These are phyloP conservation scores for Rhizophora mangle DNA, from an alignment of 345 rosid genomes.

Conservation along the genomic window DNA sequence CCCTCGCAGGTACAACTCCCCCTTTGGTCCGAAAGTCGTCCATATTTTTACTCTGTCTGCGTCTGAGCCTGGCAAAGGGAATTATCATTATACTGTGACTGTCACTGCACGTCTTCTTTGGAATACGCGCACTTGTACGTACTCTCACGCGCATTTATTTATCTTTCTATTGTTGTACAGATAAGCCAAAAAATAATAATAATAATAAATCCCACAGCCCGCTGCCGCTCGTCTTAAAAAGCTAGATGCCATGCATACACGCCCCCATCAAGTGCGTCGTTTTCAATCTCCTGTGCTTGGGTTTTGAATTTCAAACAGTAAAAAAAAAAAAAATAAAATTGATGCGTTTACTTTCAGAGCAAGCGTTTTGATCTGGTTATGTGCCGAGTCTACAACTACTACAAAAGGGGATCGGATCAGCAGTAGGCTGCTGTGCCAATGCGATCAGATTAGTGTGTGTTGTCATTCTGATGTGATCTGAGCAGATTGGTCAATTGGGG, in stretches of 20 bases:
- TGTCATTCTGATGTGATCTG: constrained; percentile 8
- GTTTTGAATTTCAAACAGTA: no score
- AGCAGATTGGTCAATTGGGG: neutral
- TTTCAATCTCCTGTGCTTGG: no score
- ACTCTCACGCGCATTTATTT: constrained; percentile 19
- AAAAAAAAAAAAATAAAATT: no score
- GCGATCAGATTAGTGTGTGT: no score
- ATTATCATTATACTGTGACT: constrained; percentile 29
- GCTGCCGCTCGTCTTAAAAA: no score
- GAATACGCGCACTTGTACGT: constrained; percentile 22
- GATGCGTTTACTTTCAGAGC: constrained; percentile 11
- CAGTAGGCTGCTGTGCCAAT: no score
- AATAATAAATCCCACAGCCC: no score
- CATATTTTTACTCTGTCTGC: neutral
- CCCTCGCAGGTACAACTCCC: neutral
- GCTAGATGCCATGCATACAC: no score
- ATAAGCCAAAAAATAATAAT: no score
- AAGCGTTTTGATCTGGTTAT: no score
- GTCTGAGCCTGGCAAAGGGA: constrained; percentile 13
- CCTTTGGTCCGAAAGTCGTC: constrained; percentile 16
- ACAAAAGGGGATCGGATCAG: no score
- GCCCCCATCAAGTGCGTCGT: no score
- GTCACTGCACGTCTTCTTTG: constrained; percentile 14
- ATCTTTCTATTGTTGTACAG: neutral
- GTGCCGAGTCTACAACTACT: neutral